Base-by-base conservation (phyloP, 257 asterid genomes). In the Primulina eburnea region DNA sequence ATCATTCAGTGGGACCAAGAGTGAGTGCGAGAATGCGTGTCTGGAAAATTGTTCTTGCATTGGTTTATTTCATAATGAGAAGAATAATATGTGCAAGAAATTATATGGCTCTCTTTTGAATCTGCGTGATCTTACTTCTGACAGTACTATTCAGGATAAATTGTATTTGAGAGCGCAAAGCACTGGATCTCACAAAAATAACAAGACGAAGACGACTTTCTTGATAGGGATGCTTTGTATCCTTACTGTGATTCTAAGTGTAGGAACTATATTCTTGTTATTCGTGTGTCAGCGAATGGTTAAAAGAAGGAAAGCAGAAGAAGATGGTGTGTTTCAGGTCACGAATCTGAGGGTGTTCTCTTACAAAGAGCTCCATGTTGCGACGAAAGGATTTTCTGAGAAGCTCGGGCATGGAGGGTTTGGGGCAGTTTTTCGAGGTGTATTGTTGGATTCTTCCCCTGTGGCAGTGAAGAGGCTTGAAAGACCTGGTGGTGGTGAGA, bases 321-420 rank as follows among this genome's bases (percentile, higher is more conserved):
- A 87, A 28, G 85, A 80, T 69, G 64, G 77, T n/a, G 81, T 72
- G 40, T 85, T 82, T 63, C 89, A 84, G 6, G 88, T 84, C 5
- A 84, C 82, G 33, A 89, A 87, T 80, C 67, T 87, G 73, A 85
- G 82, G 72, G 85, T 87, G 30, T 89, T 84, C 57, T 80, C 96
- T 21, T 84, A 87, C 75, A 87, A 86, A 50, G 96, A 89, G 77
- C 92, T 89, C 59, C 88, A 84, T 71, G 68, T 78, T 55, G 92
- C 90, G 0, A 89, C 96, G 3, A 83, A 21, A 71, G 96, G 96
- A 16, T 91, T 89, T 69, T 87, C 95, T 0, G 89, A 81, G 59
- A 90, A 90, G 83, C 90, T 90, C 11, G 97, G 97, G 1, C 94
- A 88, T 65, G 97, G 97, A 35, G 96, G 97, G 9, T 90, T 87